A percentile compares a stretch with the other conserved stretches of the same genome.
These are phyloP conservation scores for Phaeodactylum tricornutum DNA, from an alignment of 108 stramenopile species.

Conservation along the genomic window DNA sequence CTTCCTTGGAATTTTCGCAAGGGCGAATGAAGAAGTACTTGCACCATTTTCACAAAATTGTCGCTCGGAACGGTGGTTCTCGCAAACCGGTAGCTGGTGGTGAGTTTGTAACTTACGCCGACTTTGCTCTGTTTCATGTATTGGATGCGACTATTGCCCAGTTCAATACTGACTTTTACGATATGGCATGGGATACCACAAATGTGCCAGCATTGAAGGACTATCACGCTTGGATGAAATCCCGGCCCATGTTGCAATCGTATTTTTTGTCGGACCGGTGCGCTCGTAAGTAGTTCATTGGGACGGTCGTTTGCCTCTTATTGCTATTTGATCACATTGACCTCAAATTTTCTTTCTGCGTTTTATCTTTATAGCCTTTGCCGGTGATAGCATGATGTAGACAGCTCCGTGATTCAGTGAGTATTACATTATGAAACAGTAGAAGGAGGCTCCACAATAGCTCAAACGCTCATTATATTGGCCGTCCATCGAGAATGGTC, in stretches of 20 bases:
- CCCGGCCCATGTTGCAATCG: slow-evolving; percentile 19
- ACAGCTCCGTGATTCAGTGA: too few relatives aligned
- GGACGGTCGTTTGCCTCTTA: neutral
- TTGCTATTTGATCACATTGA: neutral
- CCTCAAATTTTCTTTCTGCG: too few relatives aligned
- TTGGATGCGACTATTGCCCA: slow-evolving; percentile 23
- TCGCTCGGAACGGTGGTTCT: slow-evolving; percentile 9
- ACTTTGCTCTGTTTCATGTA: slow-evolving; percentile 25
- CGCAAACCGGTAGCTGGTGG: slow-evolving; percentile 20
- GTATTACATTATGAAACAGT: too few relatives aligned
- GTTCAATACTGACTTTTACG: slow-evolving; percentile 29
- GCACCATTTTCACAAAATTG: slow-evolving; percentile 22
- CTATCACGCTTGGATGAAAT: slow-evolving; percentile 22
- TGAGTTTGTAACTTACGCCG: slow-evolving; percentile 18
- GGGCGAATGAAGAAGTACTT: slow-evolving; percentile 17
- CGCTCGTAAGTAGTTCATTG: slow-evolving; percentile 11
- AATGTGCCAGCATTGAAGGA: slow-evolving; percentile 17
- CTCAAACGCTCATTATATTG: too few relatives aligned
- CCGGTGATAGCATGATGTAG: slow-evolving; percentile 23
- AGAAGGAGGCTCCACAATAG: too few relatives aligned
- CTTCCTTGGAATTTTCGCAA: slow-evolving; percentile 18
- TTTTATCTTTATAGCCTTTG: slow-evolving; percentile 6
- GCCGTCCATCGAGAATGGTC: too few relatives aligned
- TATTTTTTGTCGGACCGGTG: slow-evolving; percentile 16
- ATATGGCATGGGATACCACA: slow-evolving; percentile 16